Evolutionary conservation across 2,329 filamentous ascomycete species (phyloP).

Genomic region (Erysiphe pulchra): DNA sequence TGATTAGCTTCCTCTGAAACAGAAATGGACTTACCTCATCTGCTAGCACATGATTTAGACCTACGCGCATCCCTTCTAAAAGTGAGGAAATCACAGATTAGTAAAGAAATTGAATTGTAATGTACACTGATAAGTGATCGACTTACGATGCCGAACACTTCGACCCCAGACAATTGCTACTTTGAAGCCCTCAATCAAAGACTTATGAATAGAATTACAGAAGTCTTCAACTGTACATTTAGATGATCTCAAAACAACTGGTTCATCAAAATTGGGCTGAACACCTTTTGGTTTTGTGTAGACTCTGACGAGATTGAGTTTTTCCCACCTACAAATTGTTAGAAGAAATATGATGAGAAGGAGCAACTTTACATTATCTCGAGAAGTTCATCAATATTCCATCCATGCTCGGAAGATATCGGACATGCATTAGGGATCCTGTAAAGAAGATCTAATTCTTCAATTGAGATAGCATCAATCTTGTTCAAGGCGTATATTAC

Average conservation of each 20-base stretch:
- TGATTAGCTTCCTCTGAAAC: neutral
- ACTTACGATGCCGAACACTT: slow-evolving; percentile 65
- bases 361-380: slow-evolving; percentile 47
- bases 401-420: slow-evolving; percentile 90
- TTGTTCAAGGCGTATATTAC: slow-evolving; percentile 98
- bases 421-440: slow-evolving; percentile 91
- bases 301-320: slow-evolving; percentile 68
- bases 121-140: too few relatives aligned
- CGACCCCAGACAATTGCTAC: slow-evolving; percentile 89
- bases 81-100: neutral
- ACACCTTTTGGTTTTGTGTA: slow-evolving; percentile 98
- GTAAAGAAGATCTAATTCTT: slow-evolving; percentile 88
- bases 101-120: too few relatives aligned
- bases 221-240: slow-evolving; percentile 91
- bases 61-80: slow-evolving; percentile 64
- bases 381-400: slow-evolving; percentile 92
- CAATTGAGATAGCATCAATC: slow-evolving; percentile 93
- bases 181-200: slow-evolving; percentile 87
- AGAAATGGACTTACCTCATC: slow-evolving; percentile 36
- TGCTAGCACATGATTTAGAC: slow-evolving; percentile 67
- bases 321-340: slow-evolving; percentile 44
- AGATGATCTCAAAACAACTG: slow-evolving; percentile 63
- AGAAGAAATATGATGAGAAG: slow-evolving; percentile 3
- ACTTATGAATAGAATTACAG: slow-evolving; percentile 92
- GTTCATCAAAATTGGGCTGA: slow-evolving; percentile 72